A percentile compares a stretch with the other conserved stretches of the same genome.
phyloP scores from a whole-genome alignment of 345 rosid genomes.

The Salix arbutifolia region DNA sequence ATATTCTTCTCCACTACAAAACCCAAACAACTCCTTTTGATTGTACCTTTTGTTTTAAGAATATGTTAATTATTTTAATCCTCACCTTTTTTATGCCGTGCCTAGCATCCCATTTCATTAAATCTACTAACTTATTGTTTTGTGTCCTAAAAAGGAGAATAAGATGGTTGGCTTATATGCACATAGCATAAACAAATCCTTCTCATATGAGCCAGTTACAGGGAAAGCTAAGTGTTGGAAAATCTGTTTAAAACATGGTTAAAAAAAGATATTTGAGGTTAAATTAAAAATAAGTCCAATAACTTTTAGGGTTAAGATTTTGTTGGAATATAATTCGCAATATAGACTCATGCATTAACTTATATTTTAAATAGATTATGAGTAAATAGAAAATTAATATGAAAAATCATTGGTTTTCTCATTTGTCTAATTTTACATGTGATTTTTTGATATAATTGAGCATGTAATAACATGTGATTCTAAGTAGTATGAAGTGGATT shows the following conservation, averaged over 20 bases:
- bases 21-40: constrained; percentile 30
- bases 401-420: too few species aligned
- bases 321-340: too few species aligned
- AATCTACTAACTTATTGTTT: not conserved
- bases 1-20: constrained; percentile 32
- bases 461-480: too few species aligned
- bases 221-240: not conserved
- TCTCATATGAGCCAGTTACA: not conserved
- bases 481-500: too few species aligned
- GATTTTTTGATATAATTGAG: too few species aligned
- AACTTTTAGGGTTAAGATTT: too few species aligned
- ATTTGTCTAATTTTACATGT: too few species aligned
- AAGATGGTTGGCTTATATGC: constrained; percentile 37
- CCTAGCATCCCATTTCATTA: constrained; percentile 15
- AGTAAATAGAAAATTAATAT: too few species aligned
- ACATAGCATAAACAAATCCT: not conserved
- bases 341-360: too few species aligned
- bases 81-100: constrained; percentile 25
- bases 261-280: too few species aligned
- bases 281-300: too few species aligned
- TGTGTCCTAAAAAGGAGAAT: constrained; percentile 19
- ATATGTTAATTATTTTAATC: constrained; percentile 8
- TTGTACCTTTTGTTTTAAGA: constrained; percentile 18
- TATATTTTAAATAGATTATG: too few species aligned
- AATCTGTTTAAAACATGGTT: not conserved